phyloP scores from a whole-genome alignment of 441 rosid species.

The Bocquillonia castaneifolia region DNA sequence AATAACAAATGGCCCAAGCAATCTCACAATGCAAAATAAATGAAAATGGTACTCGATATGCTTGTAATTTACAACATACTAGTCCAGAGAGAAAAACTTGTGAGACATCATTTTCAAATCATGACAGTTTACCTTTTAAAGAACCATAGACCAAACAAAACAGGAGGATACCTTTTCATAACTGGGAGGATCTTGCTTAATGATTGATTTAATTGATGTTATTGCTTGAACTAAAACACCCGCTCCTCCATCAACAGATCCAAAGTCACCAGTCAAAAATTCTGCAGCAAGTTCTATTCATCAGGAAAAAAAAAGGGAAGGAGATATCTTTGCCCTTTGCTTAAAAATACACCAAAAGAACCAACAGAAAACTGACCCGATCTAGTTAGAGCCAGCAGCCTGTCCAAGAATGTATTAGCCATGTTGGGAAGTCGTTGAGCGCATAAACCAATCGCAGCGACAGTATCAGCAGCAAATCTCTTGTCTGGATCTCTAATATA shows the following conservation, averaged over 20 bases:
- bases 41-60: neutral
- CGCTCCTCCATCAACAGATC: conserved; percentile 50
- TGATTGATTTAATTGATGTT: conserved; percentile 67
- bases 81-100: neutral
- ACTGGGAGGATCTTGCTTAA: conserved; percentile 59
- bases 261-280: conserved; percentile 39
- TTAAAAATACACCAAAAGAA: conserved; percentile 14
- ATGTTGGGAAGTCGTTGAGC: conserved; percentile 59
- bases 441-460: conserved; percentile 83
- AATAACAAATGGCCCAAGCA: neutral
- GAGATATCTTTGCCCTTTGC: neutral
- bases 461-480: conserved; percentile 80
- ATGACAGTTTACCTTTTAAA: neutral
- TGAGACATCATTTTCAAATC: neutral
- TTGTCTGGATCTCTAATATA: conserved; percentile 85
- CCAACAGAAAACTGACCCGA: conserved; percentile 47
- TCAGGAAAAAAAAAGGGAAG: conserved; percentile 25
- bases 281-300: conserved; percentile 49
- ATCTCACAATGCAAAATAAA: neutral
- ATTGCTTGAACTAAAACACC: conserved; percentile 70
- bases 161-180: conserved; percentile 67
- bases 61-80: neutral
- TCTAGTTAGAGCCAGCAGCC: conserved; percentile 59
- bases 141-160: conserved; percentile 19
- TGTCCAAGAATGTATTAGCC: conserved; percentile 66